phyloP scores from a whole-genome alignment of 176 grass and related monocot species.

The Carex pumila region DNA sequence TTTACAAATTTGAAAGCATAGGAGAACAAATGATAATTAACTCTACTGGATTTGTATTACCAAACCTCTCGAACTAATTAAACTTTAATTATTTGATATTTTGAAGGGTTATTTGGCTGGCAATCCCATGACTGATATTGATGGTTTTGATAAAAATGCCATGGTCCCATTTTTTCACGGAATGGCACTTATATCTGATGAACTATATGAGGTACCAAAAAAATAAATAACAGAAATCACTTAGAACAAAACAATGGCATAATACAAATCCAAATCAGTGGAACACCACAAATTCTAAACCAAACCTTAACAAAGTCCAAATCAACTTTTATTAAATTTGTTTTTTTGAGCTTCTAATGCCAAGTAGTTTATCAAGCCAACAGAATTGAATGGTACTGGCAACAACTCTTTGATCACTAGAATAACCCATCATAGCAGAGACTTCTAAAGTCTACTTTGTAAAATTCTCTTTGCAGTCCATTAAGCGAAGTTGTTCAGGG shows the following conservation, averaged over 20 bases:
- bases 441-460: not conserved
- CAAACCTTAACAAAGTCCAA: not conserved
- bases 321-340: not conserved
- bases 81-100: not conserved
- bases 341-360: not conserved
- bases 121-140: conserved; percentile 30
- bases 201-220: conserved; percentile 43
- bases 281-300: not conserved
- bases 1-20: not conserved
- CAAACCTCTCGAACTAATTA: not conserved
- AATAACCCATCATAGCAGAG: not conserved
- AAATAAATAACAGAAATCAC: not conserved
- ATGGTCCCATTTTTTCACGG: conserved; percentile 62
- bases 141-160: conserved; percentile 29
- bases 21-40: not conserved
- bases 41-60: not conserved
- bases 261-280: not conserved
- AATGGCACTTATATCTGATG: conserved; percentile 83
- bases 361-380: not conserved
- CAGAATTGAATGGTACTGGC: not conserved
- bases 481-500: conserved; percentile 25
- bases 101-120: conserved; percentile 51
- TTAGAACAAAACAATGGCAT: not conserved
- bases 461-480: conserved; percentile 15
- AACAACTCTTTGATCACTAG: not conserved